These are phyloP conservation scores for Talaromyces atroroseus DNA, from an alignment of 2,329 filamentous ascomycete species.

Conservation along the genomic window DNA sequence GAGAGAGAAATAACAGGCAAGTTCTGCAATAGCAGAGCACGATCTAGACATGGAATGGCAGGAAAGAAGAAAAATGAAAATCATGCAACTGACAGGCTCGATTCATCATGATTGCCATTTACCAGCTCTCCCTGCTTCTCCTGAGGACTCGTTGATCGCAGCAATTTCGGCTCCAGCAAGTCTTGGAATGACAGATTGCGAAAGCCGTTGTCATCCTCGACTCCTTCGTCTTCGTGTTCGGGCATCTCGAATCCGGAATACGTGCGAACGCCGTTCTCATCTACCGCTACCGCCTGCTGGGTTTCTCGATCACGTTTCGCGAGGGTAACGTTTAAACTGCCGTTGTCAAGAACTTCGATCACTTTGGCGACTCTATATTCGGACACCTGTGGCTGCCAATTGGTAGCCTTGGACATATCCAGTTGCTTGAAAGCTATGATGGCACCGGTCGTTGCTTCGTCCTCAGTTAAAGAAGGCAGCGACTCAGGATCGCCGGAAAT, in stretches of 20 bases:
- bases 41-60: not conserved
- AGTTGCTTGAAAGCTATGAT: conserved; percentile 45
- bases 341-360: conserved; percentile 50
- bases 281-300: conserved; percentile 49
- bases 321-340: conserved; percentile 56
- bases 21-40: not conserved
- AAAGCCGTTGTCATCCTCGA: conserved; percentile 55
- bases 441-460: conserved; percentile 30
- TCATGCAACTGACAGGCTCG: conserved; percentile 37
- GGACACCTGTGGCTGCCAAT: conserved; percentile 44
- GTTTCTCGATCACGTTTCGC: conserved; percentile 63
- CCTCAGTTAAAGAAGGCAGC: conserved; percentile 45
- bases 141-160: conserved; percentile 40
- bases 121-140: conserved; percentile 15
- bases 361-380: conserved; percentile 62
- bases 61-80: conserved; percentile 16
- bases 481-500: conserved; percentile 57
- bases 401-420: conserved; percentile 43
- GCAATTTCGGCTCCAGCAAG: conserved; percentile 62
- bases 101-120: conserved; percentile 25
- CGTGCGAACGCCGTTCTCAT: conserved; percentile 64
- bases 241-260: conserved; percentile 77
- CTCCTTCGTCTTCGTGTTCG: conserved; percentile 49
- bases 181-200: conserved; percentile 57
- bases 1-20: conserved; percentile 16